Base-by-base conservation (phyloP, 441 rosid genomes). In the Eutrema salsugineum region DNA sequence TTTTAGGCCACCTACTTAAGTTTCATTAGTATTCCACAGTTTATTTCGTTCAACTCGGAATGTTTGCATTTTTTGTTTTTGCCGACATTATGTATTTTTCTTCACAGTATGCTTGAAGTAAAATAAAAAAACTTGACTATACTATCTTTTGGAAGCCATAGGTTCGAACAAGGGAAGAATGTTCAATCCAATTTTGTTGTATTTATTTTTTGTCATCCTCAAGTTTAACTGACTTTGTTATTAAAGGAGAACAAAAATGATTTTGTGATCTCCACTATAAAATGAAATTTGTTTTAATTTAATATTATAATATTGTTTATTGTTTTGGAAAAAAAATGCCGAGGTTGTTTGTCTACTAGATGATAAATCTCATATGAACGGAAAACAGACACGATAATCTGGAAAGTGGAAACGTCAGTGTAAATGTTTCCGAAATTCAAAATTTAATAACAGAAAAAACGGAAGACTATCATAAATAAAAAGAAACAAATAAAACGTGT, bases 1-100 rank as follows among this genome's bases (percentile, higher is more conserved):
- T 71, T 90, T 85, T 80, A 73, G 67, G 20, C 94, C 93, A 42
- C 46, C 30, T 55, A 76, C 89, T 48, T 88, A 82, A 85, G 15
- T 3, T 14, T 48, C 22, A 17, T 27, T 66, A 40, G 16, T 38
- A 1, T 47, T 46, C 24, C 11, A 17, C 33, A 20, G 8, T 5
- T 71, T 49, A 2, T 32, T 46, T 46, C 9, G 47, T 15, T 46
- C 11, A 38, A 3, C 15, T 48, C 43, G 30, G 14, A 27, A 49
- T 50, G 46, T 66, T 49, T 19, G 44, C 40, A 6, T 5, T 11
- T 68, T 10, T 6, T 30, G n/a, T 38, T 14, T 22, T 38, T 20
- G 30, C 63, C 33, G 19, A 58, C 19, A 58, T 58, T 11, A 14
- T 35, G 62, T 33, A 57, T 56, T 36, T 19, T 59, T 12, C 48